Percentiles rank a stretch among this genome's conserved stretches.
These are phyloP conservation scores for Yamadazyma songkhlaensis DNA, from an alignment of 1,139 yeast genomes.

Conservation along the genomic window DNA sequence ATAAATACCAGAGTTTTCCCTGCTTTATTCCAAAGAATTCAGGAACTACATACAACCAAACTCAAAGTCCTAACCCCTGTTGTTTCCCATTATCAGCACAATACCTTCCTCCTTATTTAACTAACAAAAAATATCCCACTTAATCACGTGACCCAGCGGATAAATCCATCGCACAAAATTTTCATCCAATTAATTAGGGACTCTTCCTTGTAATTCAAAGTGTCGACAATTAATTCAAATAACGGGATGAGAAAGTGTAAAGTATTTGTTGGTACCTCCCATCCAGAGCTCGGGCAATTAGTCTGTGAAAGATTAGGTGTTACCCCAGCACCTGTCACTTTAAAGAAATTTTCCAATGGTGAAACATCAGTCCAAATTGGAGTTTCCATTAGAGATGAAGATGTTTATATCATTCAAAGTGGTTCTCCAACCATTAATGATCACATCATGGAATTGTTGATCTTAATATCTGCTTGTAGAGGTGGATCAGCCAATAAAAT, in stretches of 20 bases:
- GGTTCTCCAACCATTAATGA: constrained; percentile 90
- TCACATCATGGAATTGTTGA: constrained; percentile 93
- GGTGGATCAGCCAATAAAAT: constrained; percentile 97
- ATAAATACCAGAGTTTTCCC: no score
- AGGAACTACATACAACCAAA: no score
- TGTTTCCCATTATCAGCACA: no score
- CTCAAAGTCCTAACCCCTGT: no score
- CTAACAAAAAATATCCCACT: no score
- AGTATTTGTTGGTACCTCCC: constrained; percentile 94
- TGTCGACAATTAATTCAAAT: constrained; percentile 4
- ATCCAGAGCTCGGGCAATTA: constrained; percentile 86
- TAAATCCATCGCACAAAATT: constrained; percentile 4
- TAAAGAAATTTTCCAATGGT: constrained; percentile 91
- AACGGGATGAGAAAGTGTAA: constrained; percentile 86
- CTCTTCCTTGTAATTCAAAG: constrained; percentile 3
- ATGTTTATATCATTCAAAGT: constrained; percentile 87
- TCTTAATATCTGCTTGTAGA: constrained; percentile 90
- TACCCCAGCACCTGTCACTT: constrained; percentile 91
- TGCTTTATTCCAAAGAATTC: no score
- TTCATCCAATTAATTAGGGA: constrained; percentile 1
- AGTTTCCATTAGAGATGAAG: constrained; percentile 77
- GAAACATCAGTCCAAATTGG: constrained; percentile 78
- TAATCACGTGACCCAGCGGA: constrained; percentile 1
- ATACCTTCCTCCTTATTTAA: no score
- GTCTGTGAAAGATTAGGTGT: constrained; percentile 92